Conservation (phyloP, 805 yeast genomes). For the Barnettozyma vustinii region DNA sequence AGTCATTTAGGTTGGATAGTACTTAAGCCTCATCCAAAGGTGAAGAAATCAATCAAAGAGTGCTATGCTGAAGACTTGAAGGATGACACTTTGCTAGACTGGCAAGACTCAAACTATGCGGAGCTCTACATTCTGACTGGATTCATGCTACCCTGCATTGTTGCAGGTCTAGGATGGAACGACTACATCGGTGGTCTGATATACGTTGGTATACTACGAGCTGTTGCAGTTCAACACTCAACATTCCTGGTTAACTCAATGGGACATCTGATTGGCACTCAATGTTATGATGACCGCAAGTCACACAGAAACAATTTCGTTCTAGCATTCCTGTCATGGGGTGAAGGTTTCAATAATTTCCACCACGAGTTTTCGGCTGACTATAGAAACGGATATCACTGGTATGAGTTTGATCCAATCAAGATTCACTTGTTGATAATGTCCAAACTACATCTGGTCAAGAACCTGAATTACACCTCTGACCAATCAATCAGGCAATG, state of each 20-base stretch:
- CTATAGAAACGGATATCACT: slow-evolving; percentile 66
- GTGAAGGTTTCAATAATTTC: slow-evolving; percentile 89
- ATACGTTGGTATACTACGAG: slow-evolving; percentile 73
- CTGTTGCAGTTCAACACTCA: slow-evolving; percentile 72
- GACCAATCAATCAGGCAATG: slow-evolving; percentile 55
- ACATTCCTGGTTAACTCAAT: slow-evolving; percentile 73
- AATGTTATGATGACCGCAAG: slow-evolving; percentile 69
- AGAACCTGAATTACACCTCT: slow-evolving; percentile 44
- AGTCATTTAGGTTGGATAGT: slow-evolving; percentile 89
- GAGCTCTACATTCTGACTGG: slow-evolving; percentile 44
- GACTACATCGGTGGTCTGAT: slow-evolving; percentile 73
- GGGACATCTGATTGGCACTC: slow-evolving; percentile 73
- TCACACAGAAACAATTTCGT: slow-evolving; percentile 64
- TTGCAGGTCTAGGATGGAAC: slow-evolving; percentile 65
- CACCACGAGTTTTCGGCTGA: slow-evolving; percentile 96
- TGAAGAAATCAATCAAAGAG: slow-evolving; percentile 29
- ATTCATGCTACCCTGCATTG: slow-evolving; percentile 56
- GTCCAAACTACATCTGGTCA: slow-evolving; percentile 52
- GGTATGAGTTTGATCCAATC: slow-evolving; percentile 83
- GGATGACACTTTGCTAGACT: slow-evolving; percentile 41
- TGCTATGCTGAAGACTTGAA: slow-evolving; percentile 55
- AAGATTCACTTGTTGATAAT: slow-evolving; percentile 57
- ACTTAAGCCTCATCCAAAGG: slow-evolving; percentile 57
- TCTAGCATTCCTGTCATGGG: slow-evolving; percentile 67
- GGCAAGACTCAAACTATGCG: slow-evolving; percentile 35